Base-by-base conservation (phyloP, 2,329 filamentous ascomycete genomes). In the Aspergillus awamori region DNA sequence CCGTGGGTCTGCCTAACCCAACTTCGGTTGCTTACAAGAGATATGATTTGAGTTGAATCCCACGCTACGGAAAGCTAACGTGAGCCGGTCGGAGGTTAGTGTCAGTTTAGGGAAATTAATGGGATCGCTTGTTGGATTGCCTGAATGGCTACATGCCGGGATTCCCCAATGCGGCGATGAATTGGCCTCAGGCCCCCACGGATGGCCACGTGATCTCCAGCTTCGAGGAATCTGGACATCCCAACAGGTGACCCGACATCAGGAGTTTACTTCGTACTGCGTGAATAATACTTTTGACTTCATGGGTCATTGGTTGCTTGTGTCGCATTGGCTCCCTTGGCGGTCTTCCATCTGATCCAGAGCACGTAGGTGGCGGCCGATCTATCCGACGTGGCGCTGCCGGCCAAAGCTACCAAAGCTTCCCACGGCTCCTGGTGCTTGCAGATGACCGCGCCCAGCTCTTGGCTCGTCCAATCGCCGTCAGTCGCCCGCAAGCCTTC, bases 321-420 rank as follows among this genome's bases (percentile, higher is more conserved):
- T 38, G 51, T 53, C 30, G 51, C 51, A 53, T 53, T 53, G 51
- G 51, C 47, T 33, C 47, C 26, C 47, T 51, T 51, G 47, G 36
- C 51, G 38, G 51, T 13, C 17, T 13, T 6, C 22, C 47, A 17
- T 51, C 26, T 51, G 47, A 33, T 20, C n/a, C 24, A 53, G 28
- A 28, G 33, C 10, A 39, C 51, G 51, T 53, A 53, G 51, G 30
- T 53, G 51, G 51, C 51, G 48, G 26, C 49, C 28, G 49, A 53
- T 53, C 49, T 22, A 28, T 33, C 49, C 49, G 33, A 36, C 26
- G 49, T 36, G 49, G 49, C 49, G 51, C 36, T 36, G 15, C 51
- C 51, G 22, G 11, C 6, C 51, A 53, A 38, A 38, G 17, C 28
- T 30, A n/a, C 15, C 47, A 38, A 36, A 38, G 17, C 28, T 30